Evolutionary conservation across 805 yeast species (phyloP).

Genomic region (Candida schatavii): DNA sequence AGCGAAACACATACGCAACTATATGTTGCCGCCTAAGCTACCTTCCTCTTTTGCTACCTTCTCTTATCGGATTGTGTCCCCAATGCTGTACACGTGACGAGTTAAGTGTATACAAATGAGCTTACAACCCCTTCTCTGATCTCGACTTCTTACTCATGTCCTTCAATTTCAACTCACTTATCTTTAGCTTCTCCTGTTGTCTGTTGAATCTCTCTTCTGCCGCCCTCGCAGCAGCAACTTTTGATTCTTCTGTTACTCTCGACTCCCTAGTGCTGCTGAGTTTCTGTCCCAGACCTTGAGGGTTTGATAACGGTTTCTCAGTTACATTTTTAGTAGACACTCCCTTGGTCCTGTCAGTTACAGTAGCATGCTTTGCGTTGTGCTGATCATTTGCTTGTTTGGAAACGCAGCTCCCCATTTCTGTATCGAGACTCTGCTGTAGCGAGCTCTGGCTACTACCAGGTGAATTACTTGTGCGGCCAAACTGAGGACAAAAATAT

Average conservation of each 20-base stretch:
- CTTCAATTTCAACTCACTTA: slow-evolving; percentile 29
- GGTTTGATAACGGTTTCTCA: not conserved
- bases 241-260: slow-evolving; percentile 11
- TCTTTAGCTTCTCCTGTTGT: slow-evolving; percentile 23
- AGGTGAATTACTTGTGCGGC: too few relatives aligned
- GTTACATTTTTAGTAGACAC: not conserved
- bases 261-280: slow-evolving; percentile 13
- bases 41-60: too few relatives aligned
- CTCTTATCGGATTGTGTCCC: too few relatives aligned
- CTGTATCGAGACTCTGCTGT: too few relatives aligned
- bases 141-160: slow-evolving; percentile 27
- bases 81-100: too few relatives aligned
- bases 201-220: slow-evolving; percentile 34
- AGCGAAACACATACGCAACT: too few relatives aligned
- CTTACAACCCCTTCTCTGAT: slow-evolving; percentile 32
- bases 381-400: slow-evolving; percentile 7
- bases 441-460: too few relatives aligned
- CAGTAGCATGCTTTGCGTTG: not conserved
- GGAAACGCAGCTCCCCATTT: slow-evolving; percentile 19
- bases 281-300: slow-evolving; percentile 13
- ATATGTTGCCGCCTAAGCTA: too few relatives aligned
- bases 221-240: slow-evolving; percentile 38
- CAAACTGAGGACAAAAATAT: too few relatives aligned
- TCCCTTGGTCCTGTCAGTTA: not conserved
- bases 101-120: too few relatives aligned